Evolutionary conservation across 129 eudicot genomes (phyloP).

Genomic region (Ambrosia artemisiifolia): DNA sequence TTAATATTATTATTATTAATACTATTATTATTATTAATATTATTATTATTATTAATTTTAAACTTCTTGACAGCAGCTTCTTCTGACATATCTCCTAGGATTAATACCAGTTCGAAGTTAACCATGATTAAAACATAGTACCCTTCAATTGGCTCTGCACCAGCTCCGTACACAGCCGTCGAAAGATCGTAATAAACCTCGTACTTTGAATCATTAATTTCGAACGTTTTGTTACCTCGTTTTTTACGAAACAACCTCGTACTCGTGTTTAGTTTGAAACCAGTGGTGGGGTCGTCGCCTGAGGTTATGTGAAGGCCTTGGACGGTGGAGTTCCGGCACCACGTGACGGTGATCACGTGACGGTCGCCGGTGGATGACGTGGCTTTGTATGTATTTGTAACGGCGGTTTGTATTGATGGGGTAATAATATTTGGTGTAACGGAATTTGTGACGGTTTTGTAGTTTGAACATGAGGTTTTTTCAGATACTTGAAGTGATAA

Average conservation of each 20-base stretch:
- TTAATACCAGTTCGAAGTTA: slow-evolving; percentile 60
- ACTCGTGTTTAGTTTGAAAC: slow-evolving; percentile 64
- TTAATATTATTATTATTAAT: slow-evolving; percentile 29
- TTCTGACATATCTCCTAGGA: slow-evolving; percentile 57
- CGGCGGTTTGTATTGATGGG: slow-evolving; percentile 66
- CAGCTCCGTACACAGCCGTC: slow-evolving; percentile 51
- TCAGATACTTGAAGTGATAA: slow-evolving; percentile 66
- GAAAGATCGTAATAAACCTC: slow-evolving; percentile 77
- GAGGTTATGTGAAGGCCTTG: slow-evolving; percentile 70
- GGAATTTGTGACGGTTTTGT: slow-evolving; percentile 32
- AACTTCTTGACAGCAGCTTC: slow-evolving; percentile 48
- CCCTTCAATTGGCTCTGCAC: slow-evolving; percentile 81
- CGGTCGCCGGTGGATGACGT: slow-evolving; percentile 38
- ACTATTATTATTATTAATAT: slow-evolving; percentile 24
- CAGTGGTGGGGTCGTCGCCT: slow-evolving; percentile 47
- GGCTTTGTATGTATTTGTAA: slow-evolving; percentile 50
- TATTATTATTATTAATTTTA: slow-evolving; percentile 19
- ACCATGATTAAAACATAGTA: slow-evolving; percentile 53
- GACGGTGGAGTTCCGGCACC: slow-evolving; percentile 50
- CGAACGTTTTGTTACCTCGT: slow-evolving; percentile 59
- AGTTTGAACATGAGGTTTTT: slow-evolving; percentile 56
- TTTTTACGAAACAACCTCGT: slow-evolving; percentile 71
- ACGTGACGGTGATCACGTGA: slow-evolving; percentile 59
- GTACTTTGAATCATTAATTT: slow-evolving; percentile 36
- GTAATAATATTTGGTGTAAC: slow-evolving; percentile 41